phyloP scores from a whole-genome alignment of 129 eudicot genomes.

The Glebionis coronaria region DNA sequence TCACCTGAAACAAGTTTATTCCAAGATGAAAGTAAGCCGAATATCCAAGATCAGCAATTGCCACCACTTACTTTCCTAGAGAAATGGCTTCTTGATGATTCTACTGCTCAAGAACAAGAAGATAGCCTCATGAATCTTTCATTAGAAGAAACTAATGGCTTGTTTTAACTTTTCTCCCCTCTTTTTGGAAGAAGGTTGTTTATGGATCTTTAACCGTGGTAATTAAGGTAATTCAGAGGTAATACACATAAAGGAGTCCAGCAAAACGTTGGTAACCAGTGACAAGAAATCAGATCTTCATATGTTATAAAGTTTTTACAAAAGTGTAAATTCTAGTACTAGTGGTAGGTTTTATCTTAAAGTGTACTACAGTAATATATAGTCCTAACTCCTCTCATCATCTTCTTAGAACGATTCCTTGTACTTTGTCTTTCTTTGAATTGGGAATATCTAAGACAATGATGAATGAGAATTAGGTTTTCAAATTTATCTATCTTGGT shows the following conservation, averaged over 20 bases:
- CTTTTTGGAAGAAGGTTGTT: conserved; percentile 13
- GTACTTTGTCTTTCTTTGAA: conserved; percentile 23
- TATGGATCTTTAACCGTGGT: not conserved
- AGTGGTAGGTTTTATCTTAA: conserved; percentile 15
- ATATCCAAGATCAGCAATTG: conserved; percentile 20
- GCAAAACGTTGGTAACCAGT: conserved; percentile 11
- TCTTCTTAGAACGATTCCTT: conserved; percentile 20
- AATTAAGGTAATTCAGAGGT: conserved; percentile 9
- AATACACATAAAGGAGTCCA: conserved; percentile 5
- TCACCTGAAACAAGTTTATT: conserved; percentile 33
- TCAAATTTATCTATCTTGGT: not conserved
- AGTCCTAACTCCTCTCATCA: conserved; percentile 24
- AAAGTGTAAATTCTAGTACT: conserved; percentile 28
- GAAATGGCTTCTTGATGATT: conserved; percentile 62
- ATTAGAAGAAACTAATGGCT: conserved; percentile 40
- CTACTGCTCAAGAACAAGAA: conserved; percentile 38
- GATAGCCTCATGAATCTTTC: conserved; percentile 43
- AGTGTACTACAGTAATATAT: conserved; percentile 1
- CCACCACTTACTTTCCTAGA: conserved; percentile 50
- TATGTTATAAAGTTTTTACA: conserved; percentile 25
- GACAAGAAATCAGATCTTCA: conserved; percentile 2
- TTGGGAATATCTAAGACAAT: conserved; percentile 20
- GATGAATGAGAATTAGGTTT: conserved; percentile 34
- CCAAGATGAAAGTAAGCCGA: conserved; percentile 37
- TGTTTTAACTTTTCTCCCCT: conserved; percentile 34